phyloP scores from a whole-genome alignment of 768 basidiomycete genomes.

The Lactarius trivialis region DNA sequence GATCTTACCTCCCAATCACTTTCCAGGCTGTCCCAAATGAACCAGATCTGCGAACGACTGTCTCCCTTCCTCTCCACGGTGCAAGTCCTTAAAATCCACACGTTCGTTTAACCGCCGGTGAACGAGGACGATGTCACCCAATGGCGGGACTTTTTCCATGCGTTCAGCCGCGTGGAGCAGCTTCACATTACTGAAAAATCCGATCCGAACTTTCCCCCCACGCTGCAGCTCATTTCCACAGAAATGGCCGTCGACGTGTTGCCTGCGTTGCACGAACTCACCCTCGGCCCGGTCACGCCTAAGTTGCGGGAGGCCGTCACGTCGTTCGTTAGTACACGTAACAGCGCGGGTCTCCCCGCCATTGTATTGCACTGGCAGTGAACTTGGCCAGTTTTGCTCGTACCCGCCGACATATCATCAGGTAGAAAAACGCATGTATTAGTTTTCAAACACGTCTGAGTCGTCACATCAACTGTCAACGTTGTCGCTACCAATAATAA shows the following conservation, averaged over 20 bases:
- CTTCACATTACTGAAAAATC: not conserved
- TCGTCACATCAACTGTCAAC: not conserved
- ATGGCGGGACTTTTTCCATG: not conserved
- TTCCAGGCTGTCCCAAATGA: not conserved
- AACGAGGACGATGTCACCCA: not conserved
- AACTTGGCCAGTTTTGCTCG: not conserved
- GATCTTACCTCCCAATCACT: not conserved
- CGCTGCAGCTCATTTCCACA: not conserved
- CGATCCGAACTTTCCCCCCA: not conserved
- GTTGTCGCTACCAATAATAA: not conserved
- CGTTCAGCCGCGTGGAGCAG: not conserved
- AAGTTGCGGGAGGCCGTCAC: not conserved
- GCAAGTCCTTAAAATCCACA: not conserved
- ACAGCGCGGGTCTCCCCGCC: not conserved
- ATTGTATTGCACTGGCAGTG: not conserved
- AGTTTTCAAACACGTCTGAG: too few relatives aligned
- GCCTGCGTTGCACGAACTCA: conserved; percentile 2
- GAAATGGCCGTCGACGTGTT: not conserved
- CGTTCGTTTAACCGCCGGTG: not conserved
- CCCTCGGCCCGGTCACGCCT: not conserved
- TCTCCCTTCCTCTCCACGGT: not conserved
- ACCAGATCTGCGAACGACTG: not conserved
- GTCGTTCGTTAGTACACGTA: not conserved
- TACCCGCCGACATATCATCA: too few relatives aligned
- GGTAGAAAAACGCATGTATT: too few relatives aligned